Conservation (phyloP, 140 eudicot species). For the Cichorium intybus region DNA sequence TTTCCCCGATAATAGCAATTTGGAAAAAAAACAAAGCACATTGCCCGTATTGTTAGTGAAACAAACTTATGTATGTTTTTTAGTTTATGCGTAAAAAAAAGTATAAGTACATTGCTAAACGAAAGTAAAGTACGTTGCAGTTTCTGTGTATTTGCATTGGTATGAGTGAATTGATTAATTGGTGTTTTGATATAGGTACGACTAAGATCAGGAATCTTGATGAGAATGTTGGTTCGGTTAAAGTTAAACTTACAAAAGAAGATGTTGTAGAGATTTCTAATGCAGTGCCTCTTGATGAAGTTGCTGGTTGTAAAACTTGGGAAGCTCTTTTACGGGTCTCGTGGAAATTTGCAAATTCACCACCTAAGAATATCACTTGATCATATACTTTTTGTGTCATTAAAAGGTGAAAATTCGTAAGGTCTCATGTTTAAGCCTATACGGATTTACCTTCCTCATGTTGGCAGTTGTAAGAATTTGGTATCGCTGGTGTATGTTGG, state of each 20-base stretch:
- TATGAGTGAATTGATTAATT: background rate
- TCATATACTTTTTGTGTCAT: too few relatives aligned
- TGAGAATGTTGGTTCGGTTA: conserved; percentile 38
- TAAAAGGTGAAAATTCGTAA: too few relatives aligned
- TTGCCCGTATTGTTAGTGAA: too few relatives aligned
- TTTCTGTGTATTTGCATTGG: too few relatives aligned
- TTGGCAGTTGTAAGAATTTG: background rate
- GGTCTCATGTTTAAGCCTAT: too few relatives aligned
- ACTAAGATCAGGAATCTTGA: conserved; percentile 57
- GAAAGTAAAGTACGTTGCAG: background rate
- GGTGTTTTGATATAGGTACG: conserved; percentile 38
- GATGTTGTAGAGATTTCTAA: conserved; percentile 45
- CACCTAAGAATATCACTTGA: conserved; percentile 25
- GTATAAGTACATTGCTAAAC: background rate
- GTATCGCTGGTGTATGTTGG: background rate
- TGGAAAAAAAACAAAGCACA: too few relatives aligned
- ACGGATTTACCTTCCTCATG: background rate
- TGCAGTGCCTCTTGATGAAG: conserved; percentile 42
- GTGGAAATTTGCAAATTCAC: conserved; percentile 43
- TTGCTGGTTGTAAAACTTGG: conserved; percentile 44
- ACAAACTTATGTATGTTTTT: too few relatives aligned
- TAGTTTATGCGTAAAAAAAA: background rate
- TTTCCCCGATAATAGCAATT: too few relatives aligned
- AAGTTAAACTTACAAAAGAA: conserved; percentile 45
- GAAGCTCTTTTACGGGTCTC: conserved; percentile 22